Evolutionary conservation across 1,284 basidiomycete genomes (phyloP), one percentile per base, ranked within the genome.

Genomic region (Cystobasidium pallidum): DNA sequence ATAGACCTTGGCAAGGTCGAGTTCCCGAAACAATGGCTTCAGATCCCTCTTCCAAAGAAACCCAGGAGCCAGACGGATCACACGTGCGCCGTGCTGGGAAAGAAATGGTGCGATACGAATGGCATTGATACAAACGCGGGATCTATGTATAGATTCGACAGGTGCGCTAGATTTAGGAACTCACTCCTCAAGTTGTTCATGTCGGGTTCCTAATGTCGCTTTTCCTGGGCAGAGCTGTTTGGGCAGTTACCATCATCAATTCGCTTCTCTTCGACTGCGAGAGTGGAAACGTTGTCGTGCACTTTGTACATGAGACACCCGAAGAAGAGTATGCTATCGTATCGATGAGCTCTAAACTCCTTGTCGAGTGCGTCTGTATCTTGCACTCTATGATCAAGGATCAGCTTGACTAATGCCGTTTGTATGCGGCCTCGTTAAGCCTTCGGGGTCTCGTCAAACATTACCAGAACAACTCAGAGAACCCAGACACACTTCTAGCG

Each of bases 231-330:
- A 57, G 54, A 45, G 66, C 54, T 11, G 39, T 68, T 11, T 68
- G 66, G 66, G 41, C 57, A 21, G 57, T 30, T 43, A 49, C 54
- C 13, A 34, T 68, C 55, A 59, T 68, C 55, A 34, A 57, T 54
- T 28, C 15, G 24, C 34, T 68, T 2, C 30, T 41, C 24, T 59
- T 68, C 36, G 66, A 68, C 43, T 57, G 51, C 26, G 24, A 68
- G 34, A 59, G 34, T 15, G 51, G 51, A 2, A 58, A 30, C 4
- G 41, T 52, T 19, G 62, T 34, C 21, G 34, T 65, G n/a, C 10
- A 17, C 15, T 65, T 65, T 36, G 26, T 57, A n/a, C 26, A 65
- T 10, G 62, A 51, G 30, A 15, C 28, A 13, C 45, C 19, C 26
- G 62, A 49, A 19, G 45, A 65, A 13, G 58, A 61, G 4, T 61